Evolutionary conservation across 179 eudicot species (phyloP), one percentile per base, ranked within the genome.

Genomic region (Silene vulgaris): DNA sequence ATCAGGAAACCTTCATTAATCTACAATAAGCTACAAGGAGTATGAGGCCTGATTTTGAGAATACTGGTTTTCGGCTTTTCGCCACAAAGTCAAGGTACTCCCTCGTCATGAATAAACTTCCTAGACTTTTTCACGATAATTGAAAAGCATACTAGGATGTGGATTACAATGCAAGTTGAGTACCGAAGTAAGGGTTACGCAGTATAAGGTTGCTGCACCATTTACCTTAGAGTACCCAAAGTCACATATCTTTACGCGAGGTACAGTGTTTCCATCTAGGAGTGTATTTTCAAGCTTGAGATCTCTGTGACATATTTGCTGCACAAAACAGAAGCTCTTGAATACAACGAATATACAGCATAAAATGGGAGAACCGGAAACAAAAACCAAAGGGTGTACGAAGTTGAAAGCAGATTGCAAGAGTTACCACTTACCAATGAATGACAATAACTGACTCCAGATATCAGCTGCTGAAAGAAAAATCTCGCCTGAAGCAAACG

Each of bases 361-460:
- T 50, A 17, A 20, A 20, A 13, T 23, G 48, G n/a, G 65, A 17
- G 37, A 19, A 67, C 9, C 2, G 20, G 13, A 61, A 48, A 1
- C 1, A 11, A 32, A 14, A 26, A 63, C 3, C 30, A 50, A 26
- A 59, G 12, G 6, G 23, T 21, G 16, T 16, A 45, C 12, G 0
- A 56, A 20, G 23, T 23, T 1, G 43, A 12, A 62, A 62, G 60
- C 74, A 74, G 79, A 65, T 64, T 19, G 28, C 28, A 30, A n/a
- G 30, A 59, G 19, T 19, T 88, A 91, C 97, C 95, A 87, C 85
- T 52, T 52, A 52, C 59, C 59, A 52, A 52, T 3, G 97, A 88
- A 74, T 93, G 98, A 65, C 98, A 93, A 76, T 88, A 93, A 74
- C 97, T 93, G 76, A 93, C 97, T 74, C 98, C 98, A 45, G 98